Evolutionary conservation across 805 yeast species (phyloP).

Genomic region (Candida cerambycidarum): DNA sequence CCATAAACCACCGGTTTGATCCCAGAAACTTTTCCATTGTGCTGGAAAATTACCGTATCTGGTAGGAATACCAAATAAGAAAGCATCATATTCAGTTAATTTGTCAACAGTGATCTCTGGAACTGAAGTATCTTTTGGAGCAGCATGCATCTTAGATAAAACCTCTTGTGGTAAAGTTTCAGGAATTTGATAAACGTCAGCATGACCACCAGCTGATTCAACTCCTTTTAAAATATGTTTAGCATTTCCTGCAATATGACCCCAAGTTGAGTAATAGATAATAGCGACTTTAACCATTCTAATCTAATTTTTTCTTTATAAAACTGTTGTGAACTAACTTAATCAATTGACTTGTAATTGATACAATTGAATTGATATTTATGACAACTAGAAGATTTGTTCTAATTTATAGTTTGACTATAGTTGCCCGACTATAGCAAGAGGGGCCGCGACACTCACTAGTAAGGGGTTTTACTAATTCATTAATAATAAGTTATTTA

Average conservation of each 20-base stretch:
- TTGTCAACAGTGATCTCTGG: slow-evolving; percentile 65
- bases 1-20: slow-evolving; percentile 79
- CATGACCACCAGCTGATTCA: slow-evolving; percentile 62
- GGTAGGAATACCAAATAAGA: slow-evolving; percentile 83
- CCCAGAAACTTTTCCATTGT: slow-evolving; percentile 76
- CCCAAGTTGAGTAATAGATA: slow-evolving; percentile 69
- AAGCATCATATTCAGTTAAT: slow-evolving; percentile 69
- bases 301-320: neutral
- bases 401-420: too few species aligned
- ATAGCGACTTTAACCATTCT: slow-evolving; percentile 35
- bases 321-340: neutral
- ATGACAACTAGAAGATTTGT: too few species aligned
- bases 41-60: slow-evolving; percentile 82
- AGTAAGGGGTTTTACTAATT: too few species aligned
- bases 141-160: slow-evolving; percentile 58
- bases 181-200: slow-evolving; percentile 69
- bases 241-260: slow-evolving; percentile 71
- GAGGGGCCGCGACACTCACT: too few species aligned
- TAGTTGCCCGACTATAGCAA: too few species aligned
- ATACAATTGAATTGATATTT: too few species aligned
- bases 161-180: slow-evolving; percentile 70
- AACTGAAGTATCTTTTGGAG: slow-evolving; percentile 39
- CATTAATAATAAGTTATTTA: too few species aligned
- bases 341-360: too few species aligned
- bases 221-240: slow-evolving; percentile 67